phyloP scores from a whole-genome alignment of 2,329 filamentous ascomycete species.

The Trichoderma atrobrunneum region DNA sequence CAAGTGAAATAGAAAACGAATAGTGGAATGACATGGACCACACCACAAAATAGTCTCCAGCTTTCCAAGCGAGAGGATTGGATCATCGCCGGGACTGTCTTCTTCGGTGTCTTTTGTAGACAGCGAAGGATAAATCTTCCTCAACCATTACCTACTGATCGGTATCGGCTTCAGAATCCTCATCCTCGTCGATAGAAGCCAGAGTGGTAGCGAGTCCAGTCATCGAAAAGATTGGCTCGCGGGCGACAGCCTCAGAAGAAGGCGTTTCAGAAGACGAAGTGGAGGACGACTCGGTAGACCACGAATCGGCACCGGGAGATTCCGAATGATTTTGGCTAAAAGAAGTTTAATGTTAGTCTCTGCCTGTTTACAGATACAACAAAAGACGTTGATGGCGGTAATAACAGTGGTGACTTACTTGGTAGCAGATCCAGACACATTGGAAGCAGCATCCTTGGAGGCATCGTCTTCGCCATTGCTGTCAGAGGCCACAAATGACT shows the following conservation, averaged over 20 bases:
- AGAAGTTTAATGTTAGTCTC: neutral
- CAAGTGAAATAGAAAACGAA: neutral
- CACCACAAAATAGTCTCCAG: neutral
- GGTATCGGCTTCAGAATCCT: neutral
- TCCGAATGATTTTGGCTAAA: neutral
- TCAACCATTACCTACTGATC: neutral
- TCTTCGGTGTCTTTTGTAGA: neutral
- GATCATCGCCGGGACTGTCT: neutral
- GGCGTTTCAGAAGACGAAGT: neutral
- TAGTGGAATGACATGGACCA: neutral
- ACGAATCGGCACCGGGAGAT: neutral
- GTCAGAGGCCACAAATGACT: neutral
- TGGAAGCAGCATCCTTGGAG: neutral
- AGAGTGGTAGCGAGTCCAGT: neutral
- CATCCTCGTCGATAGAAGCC: neutral
- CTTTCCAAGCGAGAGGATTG: neutral
- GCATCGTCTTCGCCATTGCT: neutral
- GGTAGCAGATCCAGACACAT: neutral
- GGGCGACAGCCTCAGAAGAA: neutral
- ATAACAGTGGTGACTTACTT: neutral
- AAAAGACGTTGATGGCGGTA: neutral
- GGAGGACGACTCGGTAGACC: neutral
- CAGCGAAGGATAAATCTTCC: neutral
- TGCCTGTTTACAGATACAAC: neutral
- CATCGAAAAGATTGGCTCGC: neutral